Base-by-base conservation (phyloP, 352 stramenopile genomes). In the Discostella stelligera region DNA sequence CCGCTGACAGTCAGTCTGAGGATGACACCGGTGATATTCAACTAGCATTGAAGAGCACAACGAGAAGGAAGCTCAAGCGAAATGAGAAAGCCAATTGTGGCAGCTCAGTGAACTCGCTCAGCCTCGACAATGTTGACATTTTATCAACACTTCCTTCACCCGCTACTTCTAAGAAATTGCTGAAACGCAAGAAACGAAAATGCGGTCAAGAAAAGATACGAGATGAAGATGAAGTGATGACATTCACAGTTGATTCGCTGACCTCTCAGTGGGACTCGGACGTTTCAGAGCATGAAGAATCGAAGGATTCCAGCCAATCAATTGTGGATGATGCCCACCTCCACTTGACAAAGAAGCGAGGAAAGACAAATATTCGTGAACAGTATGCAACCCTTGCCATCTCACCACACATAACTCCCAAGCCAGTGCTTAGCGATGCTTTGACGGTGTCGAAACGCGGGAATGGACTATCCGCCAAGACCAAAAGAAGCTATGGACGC, bases 1-100 rank as follows among this genome's bases (percentile, higher is more conserved):
- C n/a, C 11, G 59, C 10, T 21, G 55, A 70, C 41, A 70, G 49
- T 60, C 23, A 59, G 48, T 73, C 60, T 11, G 71, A 74, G 2
- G 50, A 52, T 32, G 71, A 66, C 14, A 65, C 71, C 27, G 30
- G 53, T 20, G 54, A 13, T 7, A 56, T 37, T 50, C 37, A 66
- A 54, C 32, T 58, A 11, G 50, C 6, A 11, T 5, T 14, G 21
- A 41, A 8, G 11, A 13, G 50, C 13, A 52, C n/a, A 14, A 55
- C 9, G 23, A 55, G 48, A 18, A 55, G 48, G 46, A 53, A 52
- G 30, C 44, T 13, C 14, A 53, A 18, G 46, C n/a, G 46, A 21
- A 55, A 21, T 32, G 27, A 6, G 27, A 32, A 32, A 32, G 27
- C 5, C 27, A 32, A 32, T 32, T 6, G 27, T 32, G 27, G 2